Evolutionary conservation across 441 rosid species (phyloP).

Genomic region (Euphorbia schlechtendalii): DNA sequence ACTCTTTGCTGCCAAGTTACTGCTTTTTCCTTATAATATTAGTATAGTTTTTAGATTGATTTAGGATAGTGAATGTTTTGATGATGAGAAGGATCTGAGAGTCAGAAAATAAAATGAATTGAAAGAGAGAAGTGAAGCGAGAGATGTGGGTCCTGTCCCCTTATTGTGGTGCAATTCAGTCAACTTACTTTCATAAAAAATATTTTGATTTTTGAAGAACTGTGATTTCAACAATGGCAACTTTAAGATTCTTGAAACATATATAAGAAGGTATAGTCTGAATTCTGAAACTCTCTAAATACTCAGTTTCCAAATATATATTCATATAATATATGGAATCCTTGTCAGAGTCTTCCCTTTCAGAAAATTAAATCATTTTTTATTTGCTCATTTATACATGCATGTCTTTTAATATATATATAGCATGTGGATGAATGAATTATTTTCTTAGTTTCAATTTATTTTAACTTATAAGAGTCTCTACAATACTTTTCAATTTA

Average conservation of each 20-base stretch:
- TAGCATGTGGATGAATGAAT: too few relatives aligned
- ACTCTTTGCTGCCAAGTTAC: too few relatives aligned
- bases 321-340: background rate
- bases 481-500: background rate
- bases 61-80: slow-evolving; percentile 6
- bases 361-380: background rate
- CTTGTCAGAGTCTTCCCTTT: slow-evolving; percentile 9
- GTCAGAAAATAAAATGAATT: slow-evolving; percentile 20
- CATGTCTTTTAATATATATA: too few relatives aligned
- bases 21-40: too few relatives aligned
- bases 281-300: slow-evolving; percentile 11
- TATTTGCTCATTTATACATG: too few relatives aligned
- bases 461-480: background rate
- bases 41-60: too few relatives aligned
- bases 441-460: too few relatives aligned
- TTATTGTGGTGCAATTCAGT: slow-evolving; percentile 43
- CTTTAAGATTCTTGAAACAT: background rate
- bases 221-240: slow-evolving; percentile 30
- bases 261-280: slow-evolving; percentile 1
- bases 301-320: background rate
- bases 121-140: slow-evolving; percentile 27
- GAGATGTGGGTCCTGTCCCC: slow-evolving; percentile 61
- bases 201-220: slow-evolving; percentile 34
- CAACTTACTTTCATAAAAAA: slow-evolving; percentile 27
- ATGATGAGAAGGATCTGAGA: slow-evolving; percentile 18